A percentile compares a stretch with the other conserved stretches of the same genome.
Evolutionary conservation across 116 monocot genomes (phyloP).

Genomic region (Cymodocea nodosa): DNA sequence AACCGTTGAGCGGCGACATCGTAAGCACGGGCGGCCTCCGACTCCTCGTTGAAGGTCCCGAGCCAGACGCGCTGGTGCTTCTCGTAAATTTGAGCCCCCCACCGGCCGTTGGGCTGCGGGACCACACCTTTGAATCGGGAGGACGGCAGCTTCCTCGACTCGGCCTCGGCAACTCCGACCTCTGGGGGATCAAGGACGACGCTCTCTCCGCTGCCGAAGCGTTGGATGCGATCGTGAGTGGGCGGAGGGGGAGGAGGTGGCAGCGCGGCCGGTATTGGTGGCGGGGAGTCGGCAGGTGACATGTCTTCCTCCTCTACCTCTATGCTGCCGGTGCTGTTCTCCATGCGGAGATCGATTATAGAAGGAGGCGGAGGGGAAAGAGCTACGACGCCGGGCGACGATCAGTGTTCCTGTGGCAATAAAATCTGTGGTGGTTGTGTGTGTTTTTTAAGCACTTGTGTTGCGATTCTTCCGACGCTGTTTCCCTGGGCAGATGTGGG

Average conservation of each 20-base stretch:
- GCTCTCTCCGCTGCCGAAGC: constrained; percentile 9
- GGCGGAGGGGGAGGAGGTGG: not conserved
- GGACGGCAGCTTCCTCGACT: constrained; percentile 63
- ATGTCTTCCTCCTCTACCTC: not conserved
- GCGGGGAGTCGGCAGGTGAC: not conserved
- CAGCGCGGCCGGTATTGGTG: not conserved
- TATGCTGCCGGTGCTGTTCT: constrained; percentile 1
- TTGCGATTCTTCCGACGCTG: not conserved
- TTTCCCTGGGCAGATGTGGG: not conserved
- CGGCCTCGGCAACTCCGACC: constrained; percentile 10
- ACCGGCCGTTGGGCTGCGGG: constrained; percentile 76
- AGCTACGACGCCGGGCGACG: not conserved
- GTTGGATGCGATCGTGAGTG: not conserved
- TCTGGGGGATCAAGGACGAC: constrained; percentile 14
- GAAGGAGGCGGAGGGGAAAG: not conserved
- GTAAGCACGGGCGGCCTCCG: constrained; percentile 58
- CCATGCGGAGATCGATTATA: too few species aligned
- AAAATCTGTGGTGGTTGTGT: not conserved
- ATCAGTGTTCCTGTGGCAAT: too few species aligned
- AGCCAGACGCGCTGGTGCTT: constrained; percentile 85
- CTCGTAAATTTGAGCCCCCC: constrained; percentile 95
- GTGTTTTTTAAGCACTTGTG: not conserved
- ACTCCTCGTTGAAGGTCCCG: constrained; percentile 68
- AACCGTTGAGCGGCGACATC: constrained; percentile 73
- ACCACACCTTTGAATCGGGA: constrained; percentile 77